Conservation (phyloP, 2,329 filamentous ascomycete species). For the Penicillium vulpinum region DNA sequence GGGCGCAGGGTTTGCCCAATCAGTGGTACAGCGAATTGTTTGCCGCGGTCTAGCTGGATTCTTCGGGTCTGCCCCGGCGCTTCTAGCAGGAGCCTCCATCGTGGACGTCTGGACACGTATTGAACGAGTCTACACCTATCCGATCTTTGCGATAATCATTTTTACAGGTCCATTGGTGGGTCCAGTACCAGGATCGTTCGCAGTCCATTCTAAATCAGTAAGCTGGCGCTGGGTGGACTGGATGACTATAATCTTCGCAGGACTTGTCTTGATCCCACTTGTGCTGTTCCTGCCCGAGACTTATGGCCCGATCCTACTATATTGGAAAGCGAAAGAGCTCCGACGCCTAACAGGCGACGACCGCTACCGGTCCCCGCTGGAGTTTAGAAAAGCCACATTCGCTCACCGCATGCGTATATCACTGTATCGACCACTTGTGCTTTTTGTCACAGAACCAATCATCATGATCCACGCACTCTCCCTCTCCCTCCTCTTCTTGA, state of each 20-base stretch:
- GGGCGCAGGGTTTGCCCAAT: conserved; percentile 50
- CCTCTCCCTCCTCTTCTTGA: conserved; percentile 32
- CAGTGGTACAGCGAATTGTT: conserved; percentile 48
- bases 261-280: conserved; percentile 33
- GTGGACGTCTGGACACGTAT: conserved; percentile 49
- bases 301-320: conserved; percentile 49
- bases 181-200: conserved; percentile 50
- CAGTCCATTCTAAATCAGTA: conserved; percentile 38
- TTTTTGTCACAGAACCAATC: conserved; percentile 48
- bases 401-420: conserved; percentile 42
- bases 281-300: conserved; percentile 54
- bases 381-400: conserved; percentile 46
- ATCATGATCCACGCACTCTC: conserved; percentile 31
- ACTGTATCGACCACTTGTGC: conserved; percentile 50
- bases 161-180: conserved; percentile 39
- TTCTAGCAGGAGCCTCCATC: conserved; percentile 47
- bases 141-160: conserved; percentile 50
- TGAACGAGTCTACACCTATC: conserved; percentile 52
- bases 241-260: conserved; percentile 44
- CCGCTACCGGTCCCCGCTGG: conserved; percentile 50
- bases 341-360: conserved; percentile 46
- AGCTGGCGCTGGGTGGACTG: conserved; percentile 53
- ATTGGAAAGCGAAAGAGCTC: conserved; percentile 48
- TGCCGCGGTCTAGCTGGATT: conserved; percentile 54
- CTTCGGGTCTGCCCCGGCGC: conserved; percentile 48